Evolutionary conservation across 768 basidiomycete species (phyloP).

Genomic region (Dacryopinax spathularia): DNA sequence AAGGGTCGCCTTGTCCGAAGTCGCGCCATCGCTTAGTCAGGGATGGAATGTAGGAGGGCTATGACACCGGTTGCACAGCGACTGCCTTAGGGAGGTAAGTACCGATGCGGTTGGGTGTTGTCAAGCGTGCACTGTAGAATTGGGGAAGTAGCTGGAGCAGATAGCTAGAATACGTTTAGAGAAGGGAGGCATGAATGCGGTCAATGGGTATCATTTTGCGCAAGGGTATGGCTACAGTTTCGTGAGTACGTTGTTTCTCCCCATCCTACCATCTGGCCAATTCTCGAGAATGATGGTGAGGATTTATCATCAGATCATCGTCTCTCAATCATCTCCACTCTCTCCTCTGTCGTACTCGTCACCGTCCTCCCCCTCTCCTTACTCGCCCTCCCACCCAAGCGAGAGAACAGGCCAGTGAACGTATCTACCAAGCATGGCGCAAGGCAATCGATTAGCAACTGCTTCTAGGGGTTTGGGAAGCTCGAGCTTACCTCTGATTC

Average conservation of each 20-base stretch:
- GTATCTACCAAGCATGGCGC: constrained; percentile 25
- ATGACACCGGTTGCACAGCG: not conserved
- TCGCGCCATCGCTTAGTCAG: constrained; percentile 4
- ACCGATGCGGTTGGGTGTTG: no score
- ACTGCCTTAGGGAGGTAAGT: not conserved
- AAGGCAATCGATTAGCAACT: not conserved
- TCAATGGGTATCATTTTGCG: not conserved
- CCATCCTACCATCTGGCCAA: not conserved
- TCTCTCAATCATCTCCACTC: constrained; percentile 47
- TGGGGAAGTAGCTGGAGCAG: no score
- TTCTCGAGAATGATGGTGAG: not conserved
- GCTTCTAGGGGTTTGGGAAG: not conserved
- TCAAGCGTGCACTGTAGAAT: no score
- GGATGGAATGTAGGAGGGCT: no score
- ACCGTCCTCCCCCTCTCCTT: constrained; percentile 50
- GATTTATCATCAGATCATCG: no score
- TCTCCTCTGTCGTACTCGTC: constrained; percentile 60
- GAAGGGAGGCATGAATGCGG: not conserved
- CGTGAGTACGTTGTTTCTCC: not conserved
- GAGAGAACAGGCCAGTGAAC: constrained; percentile 30
- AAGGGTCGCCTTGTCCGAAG: not conserved
- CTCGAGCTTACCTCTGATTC: constrained; percentile 5
- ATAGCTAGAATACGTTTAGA: no score
- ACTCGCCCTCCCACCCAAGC: constrained; percentile 36
- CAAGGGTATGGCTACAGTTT: not conserved